Percentiles rank a stretch among this genome's conserved stretches.
Evolutionary conservation across 352 stramenopile genomes (phyloP).

Genomic region (Thalassiosira livingstoniorum): DNA sequence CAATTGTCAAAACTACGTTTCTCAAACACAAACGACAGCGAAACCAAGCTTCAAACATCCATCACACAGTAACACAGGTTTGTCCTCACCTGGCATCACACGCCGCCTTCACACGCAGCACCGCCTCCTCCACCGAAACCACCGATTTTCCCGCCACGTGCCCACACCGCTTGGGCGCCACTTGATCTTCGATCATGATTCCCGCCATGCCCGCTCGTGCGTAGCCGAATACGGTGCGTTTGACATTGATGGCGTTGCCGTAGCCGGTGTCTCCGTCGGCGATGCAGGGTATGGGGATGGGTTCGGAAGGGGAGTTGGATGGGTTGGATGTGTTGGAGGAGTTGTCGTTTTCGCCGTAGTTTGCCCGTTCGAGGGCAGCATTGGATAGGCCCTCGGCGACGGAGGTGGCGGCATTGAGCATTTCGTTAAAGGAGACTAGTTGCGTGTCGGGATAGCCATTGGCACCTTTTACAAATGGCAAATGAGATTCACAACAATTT

Average conservation of each 20-base stretch:
- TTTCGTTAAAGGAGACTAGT: slow-evolving; percentile 84
- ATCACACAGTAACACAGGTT: not conserved
- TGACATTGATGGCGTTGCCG: slow-evolving; percentile 93
- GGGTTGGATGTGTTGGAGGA: slow-evolving; percentile 50
- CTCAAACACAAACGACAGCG: not conserved
- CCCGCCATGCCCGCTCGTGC: slow-evolving; percentile 90
- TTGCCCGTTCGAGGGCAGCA: slow-evolving; percentile 69
- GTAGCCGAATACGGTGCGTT: slow-evolving; percentile 91
- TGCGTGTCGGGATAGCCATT: slow-evolving; percentile 91
- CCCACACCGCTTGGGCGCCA: slow-evolving; percentile 92
- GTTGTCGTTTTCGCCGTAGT: slow-evolving; percentile 41
- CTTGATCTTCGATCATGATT: slow-evolving; percentile 95
- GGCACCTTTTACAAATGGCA: too few species aligned
- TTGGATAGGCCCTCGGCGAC: slow-evolving; percentile 78
- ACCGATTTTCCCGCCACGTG: slow-evolving; percentile 92
- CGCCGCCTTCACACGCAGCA: slow-evolving; percentile 88
- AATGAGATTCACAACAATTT: too few species aligned
- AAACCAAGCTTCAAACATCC: not conserved
- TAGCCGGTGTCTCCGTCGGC: slow-evolving; percentile 87
- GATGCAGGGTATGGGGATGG: slow-evolving; percentile 82
- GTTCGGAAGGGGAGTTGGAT: slow-evolving; percentile 11
- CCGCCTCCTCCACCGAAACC: slow-evolving; percentile 89
- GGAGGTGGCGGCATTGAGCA: slow-evolving; percentile 65
- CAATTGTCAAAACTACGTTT: not conserved
- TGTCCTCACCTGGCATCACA: slow-evolving; percentile 88